Base-by-base conservation (phyloP, 805 yeast species). In the Candida easanensis region DNA sequence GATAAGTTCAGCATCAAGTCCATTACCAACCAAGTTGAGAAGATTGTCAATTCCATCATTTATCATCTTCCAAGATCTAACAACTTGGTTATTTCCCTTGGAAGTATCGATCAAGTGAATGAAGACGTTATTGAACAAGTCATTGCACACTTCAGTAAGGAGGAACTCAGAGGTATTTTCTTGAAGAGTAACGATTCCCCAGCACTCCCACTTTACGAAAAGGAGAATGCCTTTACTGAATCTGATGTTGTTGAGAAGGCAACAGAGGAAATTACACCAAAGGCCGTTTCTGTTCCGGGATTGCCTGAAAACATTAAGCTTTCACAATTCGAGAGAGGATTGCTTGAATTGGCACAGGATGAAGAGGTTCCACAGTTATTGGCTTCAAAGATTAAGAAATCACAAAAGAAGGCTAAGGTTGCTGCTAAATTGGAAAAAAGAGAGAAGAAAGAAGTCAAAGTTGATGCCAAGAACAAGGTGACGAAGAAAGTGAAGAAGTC, bases 281-380 rank as follows among this genome's bases (percentile, higher is more conserved):
- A 38, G 8, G 4, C 44, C 4, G 20, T 19, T 8, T 37, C 36
- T 13, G 57, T 66, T 36, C 68, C 62, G 38, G 70, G 68, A 49
- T 54, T 68, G 32, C 63, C 61, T 20, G 59, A 60, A 15, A 70
- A 64, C 31, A 68, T 73, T 46, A 71, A 72, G 52, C 66, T 81
- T 39, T 68, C 85, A 38, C 65, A 71, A 20, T 84, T 85, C 63
- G 95, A 86, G 53, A 77, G 77, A 60, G 88, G 88, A 33, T 77
- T 90, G 68, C 74, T 87, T 58, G 96, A 90, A 70, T 86, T 89
- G 53, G 84, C 84, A 44, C 84, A 82, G 54, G 89, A 86, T 49
- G 82, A 79, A 18, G 90, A 80, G 45, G 66, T 82, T 44, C 69
- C 75, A 33, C 72, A 76, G 54, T 69, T 84, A 47, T 73, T 86